A percentile compares a stretch with the other conserved stretches of the same genome.
phyloP scores from a whole-genome alignment of 352 stramenopile species.

The Pythium grandisporangium region DNA sequence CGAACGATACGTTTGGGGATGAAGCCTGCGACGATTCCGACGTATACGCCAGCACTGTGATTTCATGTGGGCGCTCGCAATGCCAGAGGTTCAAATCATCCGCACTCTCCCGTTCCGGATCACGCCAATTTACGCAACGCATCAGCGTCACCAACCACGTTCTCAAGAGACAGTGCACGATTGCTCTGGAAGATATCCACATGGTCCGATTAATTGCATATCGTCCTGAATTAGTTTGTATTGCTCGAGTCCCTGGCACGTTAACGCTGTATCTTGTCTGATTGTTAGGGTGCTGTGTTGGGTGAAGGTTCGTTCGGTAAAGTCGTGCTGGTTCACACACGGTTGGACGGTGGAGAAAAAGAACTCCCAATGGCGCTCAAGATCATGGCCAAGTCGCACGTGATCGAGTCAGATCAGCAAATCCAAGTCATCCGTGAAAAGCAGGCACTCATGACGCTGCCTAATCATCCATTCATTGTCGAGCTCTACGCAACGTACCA shows the following conservation, averaged over 20 bases:
- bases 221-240: background rate
- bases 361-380: conserved; percentile 85
- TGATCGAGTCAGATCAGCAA: conserved; percentile 90
- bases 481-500: conserved; percentile 88
- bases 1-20: conserved; percentile 65
- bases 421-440: conserved; percentile 92
- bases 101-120: conserved; percentile 34
- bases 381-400: conserved; percentile 89
- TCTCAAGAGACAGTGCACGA: conserved; percentile 33
- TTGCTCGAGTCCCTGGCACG: background rate
- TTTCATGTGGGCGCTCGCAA: conserved; percentile 54
- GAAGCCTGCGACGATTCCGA: conserved; percentile 46
- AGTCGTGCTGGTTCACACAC: conserved; percentile 87
- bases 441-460: conserved; percentile 80
- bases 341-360: conserved; percentile 31
- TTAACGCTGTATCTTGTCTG: background rate
- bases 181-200: conserved; percentile 58
- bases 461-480: conserved; percentile 88
- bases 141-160: conserved; percentile 37
- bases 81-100: conserved; percentile 56
- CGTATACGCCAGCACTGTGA: conserved; percentile 39
- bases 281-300: conserved; percentile 70
- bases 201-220: conserved; percentile 20
- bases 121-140: conserved; percentile 52
- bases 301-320: conserved; percentile 95